Base-by-base conservation (phyloP, 306 rosid species). In the Prunus mongolica region DNA sequence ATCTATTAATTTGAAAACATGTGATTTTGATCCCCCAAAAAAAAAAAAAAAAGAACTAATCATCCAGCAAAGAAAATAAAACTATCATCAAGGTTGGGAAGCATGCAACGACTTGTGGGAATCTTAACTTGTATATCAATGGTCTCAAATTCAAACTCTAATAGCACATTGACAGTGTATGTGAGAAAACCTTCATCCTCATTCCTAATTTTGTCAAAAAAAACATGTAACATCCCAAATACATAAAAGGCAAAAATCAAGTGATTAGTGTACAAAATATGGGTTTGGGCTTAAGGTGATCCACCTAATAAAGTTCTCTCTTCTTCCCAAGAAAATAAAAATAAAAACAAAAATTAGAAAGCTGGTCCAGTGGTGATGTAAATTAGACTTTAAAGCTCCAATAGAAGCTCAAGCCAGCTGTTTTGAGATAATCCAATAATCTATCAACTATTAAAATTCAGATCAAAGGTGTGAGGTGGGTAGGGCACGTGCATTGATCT, bases 281-380 rank as follows among this genome's bases (percentile, higher is more conserved):
- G 44, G 44, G 10, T 38, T 38, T 38, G 44, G 44, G 44, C 0
- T 38, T 38, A 6, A 38, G 44, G 0, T 38, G 44, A 38, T 38
- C 9, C 2, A 38, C 9, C 44, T 38, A 38, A 38, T 38, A 38
- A 6, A 38, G 9, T 38, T 38, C 44, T 38, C 9, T 13, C 65
- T 71, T 60, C 67, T 72, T 32, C 20, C 65, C 14, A 41, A 52
- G 20, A 38, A 38, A 38, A 38, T 1, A 7, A 67, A 27, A 30
- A 32, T 4, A 46, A 34, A 77, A 13, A 54, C 8, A n/a, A n/a
- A 78, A 51, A 44, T 45, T 60, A 49, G 66, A 68, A 45, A 60
- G 18, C 72, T 41, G 68, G 87, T 82, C 88, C 72, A 73, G 50
- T 72, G 27, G 19, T 55, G 49, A 67, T 28, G 70, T 50, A 67